phyloP scores from a whole-genome alignment of 192 early-diverging fungal genomes.

The Umbelopsis vinacea region DNA sequence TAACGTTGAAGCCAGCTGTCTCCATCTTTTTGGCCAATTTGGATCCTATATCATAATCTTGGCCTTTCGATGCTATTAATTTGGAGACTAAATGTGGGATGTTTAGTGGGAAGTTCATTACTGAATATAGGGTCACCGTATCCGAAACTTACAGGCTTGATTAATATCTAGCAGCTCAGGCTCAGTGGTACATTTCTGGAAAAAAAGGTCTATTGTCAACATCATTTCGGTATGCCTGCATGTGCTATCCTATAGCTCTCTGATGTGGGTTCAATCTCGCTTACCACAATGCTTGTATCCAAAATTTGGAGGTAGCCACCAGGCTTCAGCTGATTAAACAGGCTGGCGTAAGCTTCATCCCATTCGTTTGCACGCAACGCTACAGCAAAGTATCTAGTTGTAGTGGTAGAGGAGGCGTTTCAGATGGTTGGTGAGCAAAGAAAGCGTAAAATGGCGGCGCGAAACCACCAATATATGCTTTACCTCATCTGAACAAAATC shows the following conservation, averaged over 20 bases:
- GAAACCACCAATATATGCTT: too few relatives aligned
- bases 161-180: constrained; percentile 19
- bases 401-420: neutral
- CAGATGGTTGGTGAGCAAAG: neutral
- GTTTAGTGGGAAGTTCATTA: too few relatives aligned
- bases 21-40: neutral
- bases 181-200: neutral
- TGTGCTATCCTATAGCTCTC: too few relatives aligned
- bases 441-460: neutral
- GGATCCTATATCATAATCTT: constrained; percentile 26
- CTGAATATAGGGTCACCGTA: neutral
- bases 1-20: neutral
- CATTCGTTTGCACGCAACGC: constrained; percentile 28
- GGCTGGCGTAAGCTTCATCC: constrained; percentile 12
- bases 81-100: constrained; percentile 15
- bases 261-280: neutral
- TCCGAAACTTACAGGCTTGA: constrained; percentile 15
- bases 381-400: neutral
- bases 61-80: constrained; percentile 21
- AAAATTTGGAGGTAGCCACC: constrained; percentile 38
- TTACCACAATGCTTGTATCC: constrained; percentile 35
- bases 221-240: too few relatives aligned
- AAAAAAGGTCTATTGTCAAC: neutral
- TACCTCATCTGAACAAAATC: constrained; percentile 31
- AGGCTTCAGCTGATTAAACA: constrained; percentile 25